A percentile compares a stretch with the other conserved stretches of the same genome.
These are phyloP conservation scores for Corylus avellana DNA, from an alignment of 306 rosid genomes.

Conservation along the genomic window DNA sequence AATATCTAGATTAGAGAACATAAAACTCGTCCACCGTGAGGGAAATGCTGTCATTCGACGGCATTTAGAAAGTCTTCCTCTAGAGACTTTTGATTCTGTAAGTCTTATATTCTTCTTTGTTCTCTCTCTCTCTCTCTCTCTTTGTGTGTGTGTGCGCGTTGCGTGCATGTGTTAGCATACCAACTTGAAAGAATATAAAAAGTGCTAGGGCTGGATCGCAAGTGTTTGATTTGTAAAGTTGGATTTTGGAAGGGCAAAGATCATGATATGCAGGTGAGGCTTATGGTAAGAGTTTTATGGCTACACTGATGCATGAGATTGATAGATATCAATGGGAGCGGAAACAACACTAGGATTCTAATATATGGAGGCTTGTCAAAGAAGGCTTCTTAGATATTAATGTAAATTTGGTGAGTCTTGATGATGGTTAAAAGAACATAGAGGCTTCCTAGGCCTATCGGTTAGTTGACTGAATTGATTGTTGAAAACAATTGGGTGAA, in stretches of 20 bases:
- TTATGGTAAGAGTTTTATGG: background rate
- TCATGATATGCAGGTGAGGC: background rate
- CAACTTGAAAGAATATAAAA: conserved; percentile 11
- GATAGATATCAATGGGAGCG: background rate
- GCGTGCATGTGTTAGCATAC: background rate
- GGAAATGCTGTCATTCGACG: conserved; percentile 97
- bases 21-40: conserved; percentile 84
- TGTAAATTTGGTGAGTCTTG: background rate
- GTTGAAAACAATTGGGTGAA: background rate
- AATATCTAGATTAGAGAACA: conserved; percentile 64
- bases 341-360: conserved; percentile 1
- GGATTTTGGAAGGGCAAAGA: background rate
- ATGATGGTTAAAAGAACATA: background rate
- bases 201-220: conserved; percentile 7
- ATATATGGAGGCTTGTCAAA: background rate
- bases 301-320: background rate
- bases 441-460: background rate
- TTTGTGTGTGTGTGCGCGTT: background rate
- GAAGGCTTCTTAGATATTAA: background rate
- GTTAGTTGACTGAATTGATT: background rate
- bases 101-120: conserved; percentile 30
- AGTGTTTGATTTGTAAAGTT: background rate
- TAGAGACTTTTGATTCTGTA: conserved; percentile 98
- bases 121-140: background rate
- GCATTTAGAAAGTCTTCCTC: conserved; percentile 87